Percentiles rank a stretch among this genome's conserved stretches.
These are phyloP conservation scores for Glarea lozoyensis DNA, from an alignment of 495 filamentous ascomycete genomes.

Conservation along the genomic window DNA sequence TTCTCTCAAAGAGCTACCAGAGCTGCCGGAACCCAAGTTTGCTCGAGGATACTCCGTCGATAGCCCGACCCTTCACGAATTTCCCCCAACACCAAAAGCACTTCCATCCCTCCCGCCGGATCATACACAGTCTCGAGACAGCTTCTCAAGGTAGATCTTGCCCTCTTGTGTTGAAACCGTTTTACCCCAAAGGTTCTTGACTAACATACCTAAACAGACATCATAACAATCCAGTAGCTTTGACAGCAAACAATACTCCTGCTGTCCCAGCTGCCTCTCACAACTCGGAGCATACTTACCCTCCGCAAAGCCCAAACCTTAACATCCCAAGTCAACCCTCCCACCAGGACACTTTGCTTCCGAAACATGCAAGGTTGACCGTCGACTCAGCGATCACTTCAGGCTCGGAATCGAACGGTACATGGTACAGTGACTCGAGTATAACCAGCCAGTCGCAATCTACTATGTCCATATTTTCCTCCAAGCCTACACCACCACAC, in stretches of 20 bases:
- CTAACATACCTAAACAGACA: slow-evolving; percentile 14
- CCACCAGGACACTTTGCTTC: background rate
- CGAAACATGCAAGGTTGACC: slow-evolving; percentile 17
- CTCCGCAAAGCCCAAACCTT: slow-evolving; percentile 12
- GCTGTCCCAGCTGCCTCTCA: slow-evolving; percentile 6
- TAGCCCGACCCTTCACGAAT: slow-evolving; percentile 49
- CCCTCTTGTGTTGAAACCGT: slow-evolving; percentile 8
- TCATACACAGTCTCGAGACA: background rate
- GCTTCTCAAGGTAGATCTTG: slow-evolving; percentile 9
- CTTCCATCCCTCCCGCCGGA: slow-evolving; percentile 9
- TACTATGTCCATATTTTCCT: slow-evolving; percentile 27
- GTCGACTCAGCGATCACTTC: slow-evolving; percentile 13
- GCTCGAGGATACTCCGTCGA: slow-evolving; percentile 42
- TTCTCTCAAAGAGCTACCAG: too few species aligned
- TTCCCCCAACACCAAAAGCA: slow-evolving; percentile 25
- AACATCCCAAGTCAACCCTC: slow-evolving; percentile 11
- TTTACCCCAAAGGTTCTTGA: slow-evolving; percentile 4
- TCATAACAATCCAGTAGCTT: slow-evolving; percentile 13
- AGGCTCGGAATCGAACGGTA: slow-evolving; percentile 11
- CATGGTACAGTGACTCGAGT: slow-evolving; percentile 20
- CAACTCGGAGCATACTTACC: slow-evolving; percentile 5
- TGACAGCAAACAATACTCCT: slow-evolving; percentile 5
- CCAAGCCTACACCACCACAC: slow-evolving; percentile 40
- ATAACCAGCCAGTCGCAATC: slow-evolving; percentile 13
- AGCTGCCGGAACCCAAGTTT: slow-evolving; percentile 36